Conservation (phyloP, 768 basidiomycete species). For the Boletus huronensis region DNA sequence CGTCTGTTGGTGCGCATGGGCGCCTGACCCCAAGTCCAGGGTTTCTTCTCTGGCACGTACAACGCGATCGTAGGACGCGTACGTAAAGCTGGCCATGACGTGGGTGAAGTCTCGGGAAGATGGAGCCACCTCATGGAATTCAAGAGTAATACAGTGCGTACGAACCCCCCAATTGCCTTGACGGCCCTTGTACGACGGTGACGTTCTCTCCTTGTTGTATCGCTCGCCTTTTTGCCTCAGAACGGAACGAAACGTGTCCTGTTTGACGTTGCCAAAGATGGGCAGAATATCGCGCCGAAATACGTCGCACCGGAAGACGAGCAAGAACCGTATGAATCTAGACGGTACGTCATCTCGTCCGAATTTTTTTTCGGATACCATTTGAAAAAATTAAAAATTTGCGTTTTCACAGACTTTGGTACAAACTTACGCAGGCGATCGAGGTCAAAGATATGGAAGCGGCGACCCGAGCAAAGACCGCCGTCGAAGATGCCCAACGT, state of each 20-base stretch:
- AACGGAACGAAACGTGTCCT: conserved; percentile 67
- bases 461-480: conserved; percentile 85
- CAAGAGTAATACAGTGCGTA: conserved; percentile 59
- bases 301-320: conserved; percentile 80
- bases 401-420: conserved; percentile 53
- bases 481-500: conserved; percentile 89
- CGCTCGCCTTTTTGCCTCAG: conserved; percentile 31
- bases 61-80: conserved; percentile 85
- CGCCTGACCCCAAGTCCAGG: conserved; percentile 41
- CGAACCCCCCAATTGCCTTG: background rate
- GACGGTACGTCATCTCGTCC: conserved; percentile 48
- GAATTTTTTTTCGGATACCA: background rate
- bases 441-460: conserved; percentile 86
- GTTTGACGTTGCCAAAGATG: conserved; percentile 81
- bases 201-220: background rate
- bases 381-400: background rate
- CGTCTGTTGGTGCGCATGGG: background rate
- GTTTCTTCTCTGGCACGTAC: conserved; percentile 96
- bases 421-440: conserved; percentile 81
- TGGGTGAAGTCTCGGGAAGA: conserved; percentile 85
- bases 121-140: conserved; percentile 93
- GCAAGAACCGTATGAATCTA: conserved; percentile 89
- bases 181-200: no score
- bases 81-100: conserved; percentile 55
- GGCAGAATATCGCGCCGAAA: conserved; percentile 71